These are phyloP conservation scores for Tetrahymena borealis DNA, from an alignment of 73 alveolate genomes.

Conservation along the genomic window DNA sequence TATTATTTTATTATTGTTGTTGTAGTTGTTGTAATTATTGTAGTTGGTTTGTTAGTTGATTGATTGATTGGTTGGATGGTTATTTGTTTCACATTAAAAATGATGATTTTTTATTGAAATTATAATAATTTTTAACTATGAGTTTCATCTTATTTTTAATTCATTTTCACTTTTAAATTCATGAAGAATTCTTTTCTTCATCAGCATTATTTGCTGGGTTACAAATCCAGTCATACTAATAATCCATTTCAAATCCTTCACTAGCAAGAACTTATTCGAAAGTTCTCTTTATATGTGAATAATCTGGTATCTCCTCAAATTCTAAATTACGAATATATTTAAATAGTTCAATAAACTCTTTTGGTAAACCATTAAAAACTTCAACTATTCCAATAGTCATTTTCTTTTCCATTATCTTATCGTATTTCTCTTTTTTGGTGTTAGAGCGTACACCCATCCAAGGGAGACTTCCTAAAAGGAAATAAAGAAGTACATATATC, in stretches of 20 bases:
- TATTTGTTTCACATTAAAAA: too few relatives aligned
- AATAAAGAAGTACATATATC: slow-evolving; percentile 53
- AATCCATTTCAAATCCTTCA: slow-evolving; percentile 9
- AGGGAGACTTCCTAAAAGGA: slow-evolving; percentile 68
- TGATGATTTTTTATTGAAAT: too few relatives aligned
- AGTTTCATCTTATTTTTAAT: too few relatives aligned
- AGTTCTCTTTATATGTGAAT: slow-evolving; percentile 21
- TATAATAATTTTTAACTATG: too few relatives aligned
- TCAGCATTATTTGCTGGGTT: background rate
- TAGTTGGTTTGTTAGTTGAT: too few relatives aligned
- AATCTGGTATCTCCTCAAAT: slow-evolving; percentile 88
- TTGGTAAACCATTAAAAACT: slow-evolving; percentile 72
- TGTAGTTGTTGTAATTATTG: too few relatives aligned
- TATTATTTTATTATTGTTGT: too few relatives aligned
- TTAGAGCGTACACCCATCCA: slow-evolving; percentile 62
- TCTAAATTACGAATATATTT: slow-evolving; percentile 78
- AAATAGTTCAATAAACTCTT: slow-evolving; percentile 73
- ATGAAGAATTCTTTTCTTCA: background rate
- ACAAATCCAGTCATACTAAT: slow-evolving; percentile 31
- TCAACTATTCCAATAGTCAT: slow-evolving; percentile 62
- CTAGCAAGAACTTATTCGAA: slow-evolving; percentile 13
- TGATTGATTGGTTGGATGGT: too few relatives aligned
- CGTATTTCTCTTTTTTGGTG: slow-evolving; percentile 55
- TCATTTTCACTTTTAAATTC: background rate
- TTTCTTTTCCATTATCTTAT: slow-evolving; percentile 79